Evolutionary conservation across 148 eudicot genomes (phyloP).

Genomic region (Bassia scoparia): DNA sequence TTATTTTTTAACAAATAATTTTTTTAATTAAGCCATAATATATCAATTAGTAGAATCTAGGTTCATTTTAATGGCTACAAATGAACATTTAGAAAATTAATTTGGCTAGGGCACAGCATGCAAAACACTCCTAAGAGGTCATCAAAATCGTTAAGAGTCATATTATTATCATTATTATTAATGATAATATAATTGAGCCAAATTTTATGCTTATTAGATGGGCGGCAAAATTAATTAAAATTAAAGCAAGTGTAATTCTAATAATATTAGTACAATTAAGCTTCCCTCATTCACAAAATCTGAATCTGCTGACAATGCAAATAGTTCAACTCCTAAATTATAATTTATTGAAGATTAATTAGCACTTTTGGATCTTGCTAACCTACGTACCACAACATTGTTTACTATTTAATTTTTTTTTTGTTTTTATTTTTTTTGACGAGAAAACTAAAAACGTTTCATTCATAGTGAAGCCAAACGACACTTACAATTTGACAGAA

Average conservation of each 20-base stretch:
- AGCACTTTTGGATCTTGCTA: background rate
- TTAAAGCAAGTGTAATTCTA: background rate
- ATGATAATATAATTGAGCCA: background rate
- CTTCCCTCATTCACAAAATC: slow-evolving; percentile 6
- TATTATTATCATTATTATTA: too few species aligned
- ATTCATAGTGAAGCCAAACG: too few species aligned
- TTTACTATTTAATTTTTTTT: too few species aligned
- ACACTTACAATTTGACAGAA: too few species aligned
- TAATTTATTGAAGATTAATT: background rate
- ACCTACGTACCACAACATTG: too few species aligned
- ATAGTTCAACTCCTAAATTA: background rate
- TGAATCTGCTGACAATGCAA: slow-evolving; percentile 18
- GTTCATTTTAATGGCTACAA: too few species aligned
- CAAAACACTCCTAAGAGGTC: background rate
- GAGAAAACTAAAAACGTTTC: too few species aligned
- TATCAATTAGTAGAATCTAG: too few species aligned
- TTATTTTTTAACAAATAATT: too few species aligned
- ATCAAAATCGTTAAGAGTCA: background rate
- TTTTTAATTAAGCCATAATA: too few species aligned
- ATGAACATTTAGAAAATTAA: background rate
- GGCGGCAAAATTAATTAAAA: background rate
- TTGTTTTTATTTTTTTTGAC: too few species aligned
- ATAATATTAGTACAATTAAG: background rate
- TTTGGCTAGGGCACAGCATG: too few species aligned
- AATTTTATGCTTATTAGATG: slow-evolving; percentile 12